Evolutionary conservation across 2,329 filamentous ascomycete genomes (phyloP), one percentile per base, ranked within the genome.

Genomic region (Beauveria caledonica): DNA sequence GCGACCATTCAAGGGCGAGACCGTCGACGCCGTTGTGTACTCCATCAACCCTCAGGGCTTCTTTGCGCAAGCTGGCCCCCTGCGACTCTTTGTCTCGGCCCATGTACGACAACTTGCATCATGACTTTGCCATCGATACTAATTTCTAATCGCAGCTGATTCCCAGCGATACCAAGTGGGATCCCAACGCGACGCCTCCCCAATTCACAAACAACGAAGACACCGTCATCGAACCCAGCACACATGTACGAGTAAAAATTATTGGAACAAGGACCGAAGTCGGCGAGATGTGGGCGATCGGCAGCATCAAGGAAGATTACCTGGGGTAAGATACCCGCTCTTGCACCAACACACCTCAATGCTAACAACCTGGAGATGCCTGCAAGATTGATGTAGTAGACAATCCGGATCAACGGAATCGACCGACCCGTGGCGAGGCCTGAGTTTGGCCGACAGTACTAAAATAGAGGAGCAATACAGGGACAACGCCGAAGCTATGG

Each of bases 1-100:
- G 93, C 86, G 93, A 70, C 94, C 94, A 11, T 99, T 97, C 80
- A 93, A 94, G 76, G 93, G 94, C 70, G 94, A 99, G 81, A 96
- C 94, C 74, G 94, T 97, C 69, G 94, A 99, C 80, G 93, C 92
- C 46, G 87, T 96, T 66, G 93, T 97, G 62, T 89, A 87, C 65
- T 93, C 89, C 27, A 91, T 97, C 67, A 95, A 97, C 71, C 86
- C 87, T 29, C 90, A 94, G 66, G 94, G 90, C 54, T 96, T 99
- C 78, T 97, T 93, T 68, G 87, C 88, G 60, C 86, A 91, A 68
- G 89, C 89, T 65, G 90, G 90, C 1, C 90, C 90, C 23, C 75
- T 95, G 66, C 81, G 84, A 63, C 83, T 91, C 61, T 95, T 94
- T 70, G 88, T 94, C 40, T 90, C 88, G 62, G 87, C 87, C 61